Evolutionary conservation across 768 basidiomycete species (phyloP).

Genomic region (Agrocybe praecox): DNA sequence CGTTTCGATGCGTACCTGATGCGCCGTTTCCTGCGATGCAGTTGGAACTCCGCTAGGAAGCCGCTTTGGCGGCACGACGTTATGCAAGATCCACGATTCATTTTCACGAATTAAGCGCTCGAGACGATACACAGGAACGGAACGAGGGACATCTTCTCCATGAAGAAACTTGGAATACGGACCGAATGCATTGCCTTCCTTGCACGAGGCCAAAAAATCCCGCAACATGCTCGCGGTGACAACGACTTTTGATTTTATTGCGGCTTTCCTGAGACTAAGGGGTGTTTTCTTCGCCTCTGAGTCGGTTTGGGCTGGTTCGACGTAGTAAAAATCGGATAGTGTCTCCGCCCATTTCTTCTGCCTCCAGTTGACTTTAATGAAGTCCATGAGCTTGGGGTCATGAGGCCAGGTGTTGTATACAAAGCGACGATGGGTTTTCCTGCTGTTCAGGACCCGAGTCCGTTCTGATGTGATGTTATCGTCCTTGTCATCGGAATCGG

Average conservation of each 20-base stretch:
- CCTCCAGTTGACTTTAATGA: background rate
- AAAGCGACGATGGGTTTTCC: background rate
- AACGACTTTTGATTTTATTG: background rate
- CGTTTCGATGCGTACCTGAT: no score
- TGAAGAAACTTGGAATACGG: background rate
- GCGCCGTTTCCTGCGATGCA: background rate
- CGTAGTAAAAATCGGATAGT: constrained; percentile 5
- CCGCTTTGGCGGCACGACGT: background rate
- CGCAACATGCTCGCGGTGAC: constrained; percentile 4
- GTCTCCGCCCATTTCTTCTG: constrained; percentile 7
- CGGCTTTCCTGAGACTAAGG: background rate
- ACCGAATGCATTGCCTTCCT: background rate
- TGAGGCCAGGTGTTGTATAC: background rate
- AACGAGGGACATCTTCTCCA: background rate
- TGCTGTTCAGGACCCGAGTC: background rate
- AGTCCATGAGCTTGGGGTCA: background rate
- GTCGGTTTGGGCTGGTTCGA: background rate
- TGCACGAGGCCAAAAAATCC: background rate
- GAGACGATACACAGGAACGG: constrained; percentile 6
- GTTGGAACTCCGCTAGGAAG: background rate
- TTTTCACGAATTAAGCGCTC: background rate
- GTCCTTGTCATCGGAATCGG: background rate
- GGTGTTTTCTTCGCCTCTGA: background rate
- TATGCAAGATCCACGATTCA: background rate
- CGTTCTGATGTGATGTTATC: background rate